phyloP scores from a whole-genome alignment of 2,329 filamentous ascomycete species.

The Microcyclospora pomicola region DNA sequence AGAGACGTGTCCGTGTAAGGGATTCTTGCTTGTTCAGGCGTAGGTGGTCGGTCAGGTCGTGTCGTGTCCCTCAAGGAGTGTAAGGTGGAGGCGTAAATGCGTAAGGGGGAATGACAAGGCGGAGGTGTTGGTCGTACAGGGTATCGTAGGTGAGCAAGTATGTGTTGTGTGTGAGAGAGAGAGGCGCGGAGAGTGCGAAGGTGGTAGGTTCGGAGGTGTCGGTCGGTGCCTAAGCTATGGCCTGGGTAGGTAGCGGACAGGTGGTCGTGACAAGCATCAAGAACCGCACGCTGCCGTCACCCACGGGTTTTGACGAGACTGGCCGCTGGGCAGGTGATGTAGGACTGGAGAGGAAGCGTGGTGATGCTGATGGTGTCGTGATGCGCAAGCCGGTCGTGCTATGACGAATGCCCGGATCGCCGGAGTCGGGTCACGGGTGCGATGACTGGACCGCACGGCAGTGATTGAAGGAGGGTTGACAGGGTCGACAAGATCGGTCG shows the following conservation, averaged over 20 bases:
- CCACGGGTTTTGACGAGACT: too few relatives aligned
- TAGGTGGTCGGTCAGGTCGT: not conserved
- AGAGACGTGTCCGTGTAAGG: not conserved
- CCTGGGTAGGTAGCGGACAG: too few relatives aligned
- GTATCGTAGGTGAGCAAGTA: not conserved
- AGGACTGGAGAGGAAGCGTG: too few relatives aligned
- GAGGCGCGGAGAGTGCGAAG: not conserved
- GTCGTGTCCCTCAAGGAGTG: not conserved
- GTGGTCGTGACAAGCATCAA: too few relatives aligned
- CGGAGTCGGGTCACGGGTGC: not conserved
- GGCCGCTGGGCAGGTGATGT: too few relatives aligned
- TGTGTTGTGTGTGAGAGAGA: not conserved
- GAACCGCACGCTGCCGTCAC: too few relatives aligned
- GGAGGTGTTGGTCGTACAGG: slow-evolving; percentile 1
- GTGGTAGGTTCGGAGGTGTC: too few relatives aligned
- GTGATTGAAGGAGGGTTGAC: too few relatives aligned
- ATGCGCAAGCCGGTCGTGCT: not conserved
- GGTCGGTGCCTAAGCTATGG: too few relatives aligned
- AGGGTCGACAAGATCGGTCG: too few relatives aligned
- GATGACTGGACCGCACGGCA: too few relatives aligned
- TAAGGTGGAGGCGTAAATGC: slow-evolving; percentile 3
- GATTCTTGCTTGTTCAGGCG: slow-evolving; percentile 1
- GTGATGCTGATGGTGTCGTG: too few relatives aligned
- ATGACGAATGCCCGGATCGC: slow-evolving; percentile 2
- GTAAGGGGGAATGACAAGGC: not conserved